Evolutionary conservation across 2,329 filamentous ascomycete genomes (phyloP).

Genomic region (Alternaria panax): DNA sequence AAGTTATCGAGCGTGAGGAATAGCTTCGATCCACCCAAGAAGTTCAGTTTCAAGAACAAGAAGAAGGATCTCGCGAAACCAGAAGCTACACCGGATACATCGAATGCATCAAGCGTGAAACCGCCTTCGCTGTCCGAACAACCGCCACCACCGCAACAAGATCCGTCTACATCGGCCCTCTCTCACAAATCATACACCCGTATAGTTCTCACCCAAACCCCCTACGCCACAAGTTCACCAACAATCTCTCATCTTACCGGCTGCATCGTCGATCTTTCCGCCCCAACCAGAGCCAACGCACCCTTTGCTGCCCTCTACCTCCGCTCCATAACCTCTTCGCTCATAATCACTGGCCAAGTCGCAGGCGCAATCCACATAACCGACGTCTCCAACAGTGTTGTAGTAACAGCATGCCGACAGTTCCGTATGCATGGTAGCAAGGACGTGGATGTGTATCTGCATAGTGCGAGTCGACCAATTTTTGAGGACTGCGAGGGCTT

Average conservation of each 20-base stretch:
- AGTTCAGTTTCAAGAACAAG: slow-evolving; percentile 79
- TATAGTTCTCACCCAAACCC: slow-evolving; percentile 76
- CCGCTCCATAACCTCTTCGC: slow-evolving; percentile 71
- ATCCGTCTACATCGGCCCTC: not conserved
- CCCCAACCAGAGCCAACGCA: slow-evolving; percentile 59
- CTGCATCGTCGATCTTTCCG: slow-evolving; percentile 83
- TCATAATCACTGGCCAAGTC: slow-evolving; percentile 81
- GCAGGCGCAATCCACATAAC: slow-evolving; percentile 86
- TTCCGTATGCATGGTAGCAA: slow-evolving; percentile 89
- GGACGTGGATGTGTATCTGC: slow-evolving; percentile 83
- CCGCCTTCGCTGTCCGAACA: not conserved
- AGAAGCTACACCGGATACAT: not conserved
- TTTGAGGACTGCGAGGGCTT: slow-evolving; percentile 87
- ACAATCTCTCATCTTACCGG: slow-evolving; percentile 72
- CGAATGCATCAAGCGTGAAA: not conserved
- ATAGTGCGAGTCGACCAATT: slow-evolving; percentile 83
- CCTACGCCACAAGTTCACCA: slow-evolving; percentile 75
- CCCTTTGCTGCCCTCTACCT: slow-evolving; percentile 73
- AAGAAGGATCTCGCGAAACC: slow-evolving; percentile 59
- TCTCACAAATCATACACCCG: slow-evolving; percentile 56
- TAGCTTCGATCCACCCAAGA: slow-evolving; percentile 72
- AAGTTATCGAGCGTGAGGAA: slow-evolving; percentile 75
- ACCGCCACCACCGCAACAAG: slow-evolving; percentile 41
- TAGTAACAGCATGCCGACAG: slow-evolving; percentile 78
- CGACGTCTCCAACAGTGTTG: slow-evolving; percentile 72